Conservation (phyloP, 441 rosid genomes). For the Pelargonium cotyledonis region DNA sequence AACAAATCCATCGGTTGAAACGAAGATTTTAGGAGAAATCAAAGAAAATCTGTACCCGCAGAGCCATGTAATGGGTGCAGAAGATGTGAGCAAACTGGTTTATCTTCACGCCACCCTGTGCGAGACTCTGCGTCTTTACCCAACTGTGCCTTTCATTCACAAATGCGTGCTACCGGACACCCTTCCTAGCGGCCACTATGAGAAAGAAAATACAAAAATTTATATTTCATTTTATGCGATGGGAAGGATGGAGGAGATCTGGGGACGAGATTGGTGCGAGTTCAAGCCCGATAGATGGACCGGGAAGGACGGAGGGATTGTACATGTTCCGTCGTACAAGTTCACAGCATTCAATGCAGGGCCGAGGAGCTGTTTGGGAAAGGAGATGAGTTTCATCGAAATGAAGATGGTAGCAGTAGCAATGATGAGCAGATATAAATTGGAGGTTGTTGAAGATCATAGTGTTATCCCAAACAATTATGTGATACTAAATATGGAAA, state of each 20-base stretch:
- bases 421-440: too few species aligned
- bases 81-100: constrained; percentile 19
- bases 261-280: constrained; percentile 29
- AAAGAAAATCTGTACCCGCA: not conserved
- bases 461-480: too few species aligned
- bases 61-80: not conserved
- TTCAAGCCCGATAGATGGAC: constrained; percentile 28
- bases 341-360: constrained; percentile 19
- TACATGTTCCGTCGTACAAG: constrained; percentile 8
- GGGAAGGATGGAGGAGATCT: constrained; percentile 23
- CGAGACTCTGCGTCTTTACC: constrained; percentile 25
- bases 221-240: constrained; percentile 13
- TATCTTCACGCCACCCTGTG: constrained; percentile 26
- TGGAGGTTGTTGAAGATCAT: too few species aligned
- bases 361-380: constrained; percentile 18
- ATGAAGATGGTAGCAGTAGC: too few species aligned
- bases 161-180: constrained; percentile 13
- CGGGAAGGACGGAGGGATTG: constrained; percentile 9
- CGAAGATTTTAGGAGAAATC: constrained; percentile 23
- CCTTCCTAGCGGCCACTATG: constrained; percentile 25
- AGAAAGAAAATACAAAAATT: not conserved
- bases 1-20: constrained; percentile 13
- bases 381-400: constrained; percentile 2
- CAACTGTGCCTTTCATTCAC: constrained; percentile 20
- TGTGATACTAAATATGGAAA: too few species aligned